These are phyloP conservation scores for Leptosphaerulina australis DNA, from an alignment of 2,329 filamentous ascomycete genomes.

Conservation along the genomic window DNA sequence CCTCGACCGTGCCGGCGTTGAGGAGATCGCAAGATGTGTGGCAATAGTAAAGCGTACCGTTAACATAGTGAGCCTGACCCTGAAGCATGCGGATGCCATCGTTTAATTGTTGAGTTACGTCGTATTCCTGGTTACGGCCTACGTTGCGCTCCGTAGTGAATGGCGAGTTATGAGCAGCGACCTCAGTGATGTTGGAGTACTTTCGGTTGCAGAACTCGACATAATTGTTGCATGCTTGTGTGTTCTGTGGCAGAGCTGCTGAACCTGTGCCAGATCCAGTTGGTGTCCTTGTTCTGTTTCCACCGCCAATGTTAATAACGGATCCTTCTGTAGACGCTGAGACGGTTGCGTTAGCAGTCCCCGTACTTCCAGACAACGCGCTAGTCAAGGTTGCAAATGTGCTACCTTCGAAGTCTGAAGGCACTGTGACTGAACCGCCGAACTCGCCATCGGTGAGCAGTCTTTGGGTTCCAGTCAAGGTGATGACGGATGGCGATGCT, in stretches of 20 bases:
- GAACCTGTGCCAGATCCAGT: conserved; percentile 33
- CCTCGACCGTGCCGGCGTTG: conserved; percentile 78
- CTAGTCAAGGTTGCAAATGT: conserved; percentile 31
- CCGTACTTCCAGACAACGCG: conserved; percentile 23
- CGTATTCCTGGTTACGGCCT: conserved; percentile 46
- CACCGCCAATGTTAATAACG: conserved; percentile 37
- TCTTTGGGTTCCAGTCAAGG: conserved; percentile 30
- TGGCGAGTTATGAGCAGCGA: conserved; percentile 50
- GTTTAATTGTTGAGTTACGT: conserved; percentile 48
- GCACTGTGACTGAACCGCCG: conserved; percentile 34
- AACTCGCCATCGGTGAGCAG: conserved; percentile 26
- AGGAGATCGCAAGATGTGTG: conserved; percentile 86
- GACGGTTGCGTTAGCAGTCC: conserved; percentile 31
- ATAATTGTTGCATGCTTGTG: conserved; percentile 52
- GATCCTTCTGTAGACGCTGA: conserved; percentile 27
- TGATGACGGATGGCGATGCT: conserved; percentile 32
- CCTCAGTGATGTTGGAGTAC: conserved; percentile 52
- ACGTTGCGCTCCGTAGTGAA: conserved; percentile 43
- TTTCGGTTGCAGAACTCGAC: conserved; percentile 48
- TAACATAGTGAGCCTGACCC: conserved; percentile 64
- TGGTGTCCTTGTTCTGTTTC: conserved; percentile 34
- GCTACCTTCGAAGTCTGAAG: conserved; percentile 39
- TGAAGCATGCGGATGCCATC: conserved; percentile 57
- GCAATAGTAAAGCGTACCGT: conserved; percentile 75
- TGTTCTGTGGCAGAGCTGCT: conserved; percentile 44